Base-by-base conservation (phyloP, 257 asterid species). In the Nyctanthes arbortristis region DNA sequence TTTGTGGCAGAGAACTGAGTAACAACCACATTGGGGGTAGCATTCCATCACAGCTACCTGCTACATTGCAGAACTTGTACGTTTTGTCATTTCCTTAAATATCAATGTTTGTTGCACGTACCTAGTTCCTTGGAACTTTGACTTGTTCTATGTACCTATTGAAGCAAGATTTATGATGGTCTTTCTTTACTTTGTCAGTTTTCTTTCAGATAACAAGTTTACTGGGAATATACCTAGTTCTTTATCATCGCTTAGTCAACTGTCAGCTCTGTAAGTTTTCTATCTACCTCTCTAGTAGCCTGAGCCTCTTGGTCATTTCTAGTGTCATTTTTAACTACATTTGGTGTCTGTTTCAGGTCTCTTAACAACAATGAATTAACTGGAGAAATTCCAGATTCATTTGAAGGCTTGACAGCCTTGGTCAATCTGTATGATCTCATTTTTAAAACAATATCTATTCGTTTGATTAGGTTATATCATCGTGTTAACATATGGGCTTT, bases 301-400 rank as follows among this genome's bases (percentile, higher is more conserved):
- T 3, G 30, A 45, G 35, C 28, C 52, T 30, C 33, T 13, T 47
- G 64, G 10, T 32, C 40, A 35, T 66, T 64, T 0, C 5, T 12
- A 18, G 56, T 47, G n/a, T 65, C 30, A 14, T 66, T 52, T 28
- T 55, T 22, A 35, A 16, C 81, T 10, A 63, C 16, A 0, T 71
- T 68, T 37, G 22, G 30, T n/a, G 36, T 67, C 40, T 32, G 31
- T 56, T 68, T 73, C 90, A 94, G 99, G 96, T 94, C 99, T 49
- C 85, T 94, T 63, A 94, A 94, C 80, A 83, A 73, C 76, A 94
- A 94, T 58, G 84, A 65, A 52, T 75, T 94, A 73, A 79, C 88
- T 24, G 99, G 99, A 82, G 95, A 91, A 70, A 80, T 94, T 67
- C 97, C 99, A 1, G 96, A 93, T 91, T 83, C 96, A 34, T 93